These are phyloP conservation scores for Gracilaria caudata DNA, from an alignment of 23 red algal genomes.

Conservation along the genomic window DNA sequence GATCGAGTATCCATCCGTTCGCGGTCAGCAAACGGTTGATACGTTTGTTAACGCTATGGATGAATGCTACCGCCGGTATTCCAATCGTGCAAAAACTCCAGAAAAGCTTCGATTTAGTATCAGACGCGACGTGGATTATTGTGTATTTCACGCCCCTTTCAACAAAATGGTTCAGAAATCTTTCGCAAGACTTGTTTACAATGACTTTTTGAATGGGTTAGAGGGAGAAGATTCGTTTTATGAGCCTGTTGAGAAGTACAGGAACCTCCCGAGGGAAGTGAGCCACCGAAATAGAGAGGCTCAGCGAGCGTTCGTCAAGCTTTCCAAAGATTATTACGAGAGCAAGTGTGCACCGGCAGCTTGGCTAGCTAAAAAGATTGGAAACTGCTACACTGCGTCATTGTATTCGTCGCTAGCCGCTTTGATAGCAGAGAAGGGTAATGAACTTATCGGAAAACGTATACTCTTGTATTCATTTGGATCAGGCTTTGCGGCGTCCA, in stretches of 20 bases:
- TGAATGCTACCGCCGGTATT: slow-evolving; percentile 79
- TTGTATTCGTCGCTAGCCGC: slow-evolving; percentile 84
- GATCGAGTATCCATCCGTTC: slow-evolving; percentile 88
- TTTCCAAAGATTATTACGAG: slow-evolving; percentile 67
- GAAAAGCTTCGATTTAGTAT: slow-evolving; percentile 23
- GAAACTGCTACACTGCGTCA: slow-evolving; percentile 97
- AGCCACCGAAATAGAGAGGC: slow-evolving; percentile 56
- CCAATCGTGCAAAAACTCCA: neutral
- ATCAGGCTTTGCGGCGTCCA: slow-evolving; percentile 85
- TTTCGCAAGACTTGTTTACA: slow-evolving; percentile 81
- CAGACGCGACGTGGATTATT: slow-evolving; percentile 62
- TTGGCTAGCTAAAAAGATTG: slow-evolving; percentile 69
- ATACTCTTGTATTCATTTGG: slow-evolving; percentile 93
- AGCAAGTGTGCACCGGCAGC: slow-evolving; percentile 68
- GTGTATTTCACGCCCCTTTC: slow-evolving; percentile 94
- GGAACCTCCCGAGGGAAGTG: slow-evolving; percentile 10
- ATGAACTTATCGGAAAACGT: slow-evolving; percentile 71
- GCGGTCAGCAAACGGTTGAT: slow-evolving; percentile 85
- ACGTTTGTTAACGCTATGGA: slow-evolving; percentile 86
- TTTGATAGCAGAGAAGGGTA: slow-evolving; percentile 48
- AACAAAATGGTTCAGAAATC: slow-evolving; percentile 97
- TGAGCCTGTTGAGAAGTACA: slow-evolving; percentile 37
- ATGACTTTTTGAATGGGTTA: slow-evolving; percentile 36
- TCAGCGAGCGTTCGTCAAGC: slow-evolving; percentile 70
- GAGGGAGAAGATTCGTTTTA: slow-evolving; percentile 37